Percentiles rank a stretch among this genome's conserved stretches.
Conservation (phyloP, 2,329 filamentous ascomycete species). For the Bimuria novae-zelandiae region DNA sequence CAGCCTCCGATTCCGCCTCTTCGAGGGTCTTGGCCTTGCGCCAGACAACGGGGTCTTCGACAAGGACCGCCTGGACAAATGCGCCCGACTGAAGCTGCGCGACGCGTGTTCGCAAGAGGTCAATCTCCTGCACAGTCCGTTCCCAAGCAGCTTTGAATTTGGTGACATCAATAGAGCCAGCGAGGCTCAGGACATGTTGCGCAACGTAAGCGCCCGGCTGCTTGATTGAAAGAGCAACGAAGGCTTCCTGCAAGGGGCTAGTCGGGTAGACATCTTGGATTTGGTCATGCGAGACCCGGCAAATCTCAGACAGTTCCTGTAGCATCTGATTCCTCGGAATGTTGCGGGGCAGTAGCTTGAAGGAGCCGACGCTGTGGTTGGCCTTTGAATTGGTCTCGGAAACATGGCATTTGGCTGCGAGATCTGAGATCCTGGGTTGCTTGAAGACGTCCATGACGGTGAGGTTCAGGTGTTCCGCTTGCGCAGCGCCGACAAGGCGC, state of each 20-base stretch:
- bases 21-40: constrained; percentile 23
- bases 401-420: constrained; percentile 30
- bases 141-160: constrained; percentile 56
- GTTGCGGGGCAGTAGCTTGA: constrained; percentile 24
- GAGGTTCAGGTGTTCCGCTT: constrained; percentile 31
- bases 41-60: constrained; percentile 34
- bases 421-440: constrained; percentile 35
- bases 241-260: constrained; percentile 51
- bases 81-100: constrained; percentile 31
- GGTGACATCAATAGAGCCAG: constrained; percentile 44
- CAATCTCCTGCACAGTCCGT: constrained; percentile 48
- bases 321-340: constrained; percentile 20
- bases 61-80: constrained; percentile 36
- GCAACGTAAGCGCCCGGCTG: constrained; percentile 55
- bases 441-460: constrained; percentile 40
- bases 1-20: constrained; percentile 20
- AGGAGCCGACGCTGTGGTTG: constrained; percentile 25
- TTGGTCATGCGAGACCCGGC: constrained; percentile 21
- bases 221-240: constrained; percentile 55
- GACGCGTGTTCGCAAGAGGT: constrained; percentile 55
- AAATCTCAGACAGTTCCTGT: constrained; percentile 29
- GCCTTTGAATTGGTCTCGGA: constrained; percentile 1
- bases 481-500: constrained; percentile 35
- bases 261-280: constrained; percentile 49
- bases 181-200: constrained; percentile 50